Conservation (phyloP, 768 basidiomycete species). For the Tricholoma furcatifolium region DNA sequence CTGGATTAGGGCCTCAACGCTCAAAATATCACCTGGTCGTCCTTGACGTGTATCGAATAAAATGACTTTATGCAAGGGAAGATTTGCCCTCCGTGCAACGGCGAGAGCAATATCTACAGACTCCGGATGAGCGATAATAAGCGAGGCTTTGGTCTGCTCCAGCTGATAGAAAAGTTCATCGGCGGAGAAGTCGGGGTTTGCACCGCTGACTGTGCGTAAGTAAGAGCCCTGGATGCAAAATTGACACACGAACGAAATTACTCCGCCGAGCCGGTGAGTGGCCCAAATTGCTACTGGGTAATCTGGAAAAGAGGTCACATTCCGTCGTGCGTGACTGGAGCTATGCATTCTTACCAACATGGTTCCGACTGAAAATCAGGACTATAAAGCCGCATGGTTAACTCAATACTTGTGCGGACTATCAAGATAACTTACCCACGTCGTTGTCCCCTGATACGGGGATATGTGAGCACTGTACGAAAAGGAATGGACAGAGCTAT, state of each 20-base stretch:
- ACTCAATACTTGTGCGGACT: not conserved
- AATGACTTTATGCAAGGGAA: constrained; percentile 43
- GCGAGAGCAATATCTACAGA: constrained; percentile 38
- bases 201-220: constrained; percentile 38
- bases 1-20: constrained; percentile 46
- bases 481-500: not conserved
- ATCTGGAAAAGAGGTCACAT: constrained; percentile 30
- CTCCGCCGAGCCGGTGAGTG: constrained; percentile 52
- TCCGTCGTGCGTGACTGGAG: not conserved
- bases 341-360: constrained; percentile 44
- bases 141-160: constrained; percentile 42
- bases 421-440: constrained; percentile 42
- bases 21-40: constrained; percentile 20
- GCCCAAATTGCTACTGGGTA: constrained; percentile 59
- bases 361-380: constrained; percentile 65
- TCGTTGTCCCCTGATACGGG: constrained; percentile 40
- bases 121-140: constrained; percentile 49
- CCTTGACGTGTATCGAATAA: constrained; percentile 29
- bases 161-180: constrained; percentile 59
- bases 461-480: not conserved
- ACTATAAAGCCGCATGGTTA: constrained; percentile 34
- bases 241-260: constrained; percentile 47
- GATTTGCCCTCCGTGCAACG: constrained; percentile 35
- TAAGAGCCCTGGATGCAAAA: not conserved
- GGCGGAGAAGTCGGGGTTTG: constrained; percentile 56